Base-by-base conservation (phyloP, 1,139 yeast species). In the Pneumocystis canis region DNA sequence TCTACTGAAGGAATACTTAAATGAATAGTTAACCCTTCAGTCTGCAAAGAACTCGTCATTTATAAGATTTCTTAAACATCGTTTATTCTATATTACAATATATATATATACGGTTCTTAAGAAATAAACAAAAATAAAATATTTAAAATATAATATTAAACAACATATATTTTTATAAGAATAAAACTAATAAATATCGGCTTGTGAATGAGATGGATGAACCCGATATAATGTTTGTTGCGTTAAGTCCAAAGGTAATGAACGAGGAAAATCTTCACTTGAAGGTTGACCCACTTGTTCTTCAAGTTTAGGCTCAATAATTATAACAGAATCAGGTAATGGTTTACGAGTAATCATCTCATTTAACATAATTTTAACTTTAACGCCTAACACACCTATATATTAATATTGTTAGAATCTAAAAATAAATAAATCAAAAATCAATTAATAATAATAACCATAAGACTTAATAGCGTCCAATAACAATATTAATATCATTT, bases 281-380 rank as follows among this genome's bases (percentile, higher is more conserved):
- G 61, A 59, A 20, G 97, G 96, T 76, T 87, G 90, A 73, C 85
- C 83, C 74, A 88, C 79, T 73, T 82, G 85, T 74, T 85, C 90
- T 76, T 92, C 98, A 75, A 90, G 97, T 87, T 92, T 92, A 78
- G 97, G 97, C 79, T 90, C 97, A 75, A 84, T 80, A 77, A 92
- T 87, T 80, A 84, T 82, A 78, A 88, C 97, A 78, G 87, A 89
- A 80, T 92, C 99, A 77, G 99, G 99, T 77, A 92, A 85, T 66
- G 84, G 78, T 74, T 75, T 75, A 79, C 80, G 90, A 80, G 96
- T 94, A 28, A 97, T 84, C 92, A 97, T 79, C 87, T 89, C 41
- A 14, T 11, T 39, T 25, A 57, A 57, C 99, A 92, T 92, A 78
- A 92, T 92, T 86, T 92, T 92, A 76, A 92, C 97, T 85, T 87